Conservation (phyloP, 768 basidiomycete species). For the Mycena amicta region DNA sequence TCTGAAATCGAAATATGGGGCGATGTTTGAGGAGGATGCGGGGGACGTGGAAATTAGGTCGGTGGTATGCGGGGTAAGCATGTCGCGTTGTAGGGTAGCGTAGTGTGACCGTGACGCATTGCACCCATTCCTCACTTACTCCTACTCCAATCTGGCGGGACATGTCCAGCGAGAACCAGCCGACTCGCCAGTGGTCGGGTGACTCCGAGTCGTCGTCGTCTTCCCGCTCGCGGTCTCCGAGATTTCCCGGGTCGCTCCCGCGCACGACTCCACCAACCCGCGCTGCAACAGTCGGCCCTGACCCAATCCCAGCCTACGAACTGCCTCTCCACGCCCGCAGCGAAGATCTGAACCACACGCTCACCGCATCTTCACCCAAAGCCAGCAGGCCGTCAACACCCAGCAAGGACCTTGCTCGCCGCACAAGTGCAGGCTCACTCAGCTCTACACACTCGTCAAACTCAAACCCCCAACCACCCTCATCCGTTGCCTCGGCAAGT, state of each 20-base stretch:
- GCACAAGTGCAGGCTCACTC: constrained; percentile 49
- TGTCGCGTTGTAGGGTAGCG: constrained; percentile 42
- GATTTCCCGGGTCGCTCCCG: background rate
- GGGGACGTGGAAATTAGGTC: constrained; percentile 77
- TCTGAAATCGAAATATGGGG: constrained; percentile 63
- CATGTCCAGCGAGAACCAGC: constrained; percentile 20
- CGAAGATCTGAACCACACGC: constrained; percentile 74
- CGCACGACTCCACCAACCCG: constrained; percentile 15
- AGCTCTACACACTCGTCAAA: constrained; percentile 59
- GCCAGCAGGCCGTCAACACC: constrained; percentile 62
- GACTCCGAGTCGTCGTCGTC: constrained; percentile 1
- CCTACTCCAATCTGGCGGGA: constrained; percentile 13
- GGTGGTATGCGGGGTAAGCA: constrained; percentile 84
- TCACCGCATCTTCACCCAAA: too few species aligned
- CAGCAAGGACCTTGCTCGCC: constrained; percentile 46
- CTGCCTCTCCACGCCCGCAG: constrained; percentile 60
- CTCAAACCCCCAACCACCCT: constrained; percentile 48
- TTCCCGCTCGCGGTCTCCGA: background rate
- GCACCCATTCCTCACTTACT: background rate
- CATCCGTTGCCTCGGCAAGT: constrained; percentile 55
- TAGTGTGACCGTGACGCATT: background rate
- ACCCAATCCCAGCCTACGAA: constrained; percentile 9
- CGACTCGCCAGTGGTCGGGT: constrained; percentile 6
- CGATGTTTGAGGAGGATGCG: constrained; percentile 89
- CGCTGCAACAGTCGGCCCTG: constrained; percentile 10